A percentile compares a stretch with the other conserved stretches of the same genome.
These are phyloP conservation scores for Carex kokanica DNA, from an alignment of 176 grass and related monocot species.

Conservation along the genomic window DNA sequence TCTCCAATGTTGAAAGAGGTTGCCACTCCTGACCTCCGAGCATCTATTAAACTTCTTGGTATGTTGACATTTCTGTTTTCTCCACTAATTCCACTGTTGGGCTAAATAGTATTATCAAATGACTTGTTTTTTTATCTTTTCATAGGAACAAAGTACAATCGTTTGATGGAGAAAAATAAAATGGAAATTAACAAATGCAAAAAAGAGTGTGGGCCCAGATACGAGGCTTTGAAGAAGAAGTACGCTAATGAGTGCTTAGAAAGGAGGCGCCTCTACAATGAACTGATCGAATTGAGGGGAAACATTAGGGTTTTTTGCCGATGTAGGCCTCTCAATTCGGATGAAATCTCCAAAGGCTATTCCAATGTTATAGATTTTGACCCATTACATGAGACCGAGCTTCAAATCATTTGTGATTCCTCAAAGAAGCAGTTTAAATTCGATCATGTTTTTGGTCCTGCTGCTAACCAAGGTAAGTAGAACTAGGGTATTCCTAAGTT, in stretches of 20 bases:
- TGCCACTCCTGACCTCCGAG: slow-evolving; percentile 38
- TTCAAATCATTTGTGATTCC: slow-evolving; percentile 59
- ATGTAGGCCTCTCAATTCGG: slow-evolving; percentile 56
- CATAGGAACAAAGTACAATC: slow-evolving; percentile 62
- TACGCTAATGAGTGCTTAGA: slow-evolving; percentile 51
- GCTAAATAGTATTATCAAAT: slow-evolving; percentile 1
- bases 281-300: slow-evolving; percentile 76
- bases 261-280: slow-evolving; percentile 65
- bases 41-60: slow-evolving; percentile 60
- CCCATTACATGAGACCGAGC: slow-evolving; percentile 47
- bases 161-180: slow-evolving; percentile 42
- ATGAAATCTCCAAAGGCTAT: slow-evolving; percentile 61
- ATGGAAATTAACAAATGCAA: slow-evolving; percentile 40
- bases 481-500: no score
- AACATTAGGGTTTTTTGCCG: slow-evolving; percentile 95
- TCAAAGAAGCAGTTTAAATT: slow-evolving; percentile 72
- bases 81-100: neutral
- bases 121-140: slow-evolving; percentile 18
- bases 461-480: slow-evolving; percentile 70
- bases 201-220: slow-evolving; percentile 57
- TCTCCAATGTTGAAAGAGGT: slow-evolving; percentile 54
- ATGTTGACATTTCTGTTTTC: slow-evolving; percentile 3
- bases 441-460: slow-evolving; percentile 69
- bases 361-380: slow-evolving; percentile 55
- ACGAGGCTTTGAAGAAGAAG: slow-evolving; percentile 60